phyloP scores from a whole-genome alignment of 2,329 filamentous ascomycete species.

The Zalaria obscura region DNA sequence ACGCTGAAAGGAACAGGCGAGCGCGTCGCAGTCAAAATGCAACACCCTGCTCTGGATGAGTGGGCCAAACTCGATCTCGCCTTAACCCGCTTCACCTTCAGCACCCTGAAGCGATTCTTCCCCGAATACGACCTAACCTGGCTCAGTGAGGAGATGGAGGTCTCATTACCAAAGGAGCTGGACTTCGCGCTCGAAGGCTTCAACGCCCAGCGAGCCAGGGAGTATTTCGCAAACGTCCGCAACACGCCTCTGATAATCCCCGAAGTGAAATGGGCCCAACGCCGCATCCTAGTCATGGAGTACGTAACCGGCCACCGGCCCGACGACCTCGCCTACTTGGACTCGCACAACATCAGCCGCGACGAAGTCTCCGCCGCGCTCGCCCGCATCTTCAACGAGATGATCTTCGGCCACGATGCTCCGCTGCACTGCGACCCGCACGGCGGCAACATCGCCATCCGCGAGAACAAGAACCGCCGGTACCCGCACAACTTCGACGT shows the following conservation, averaged over 20 bases:
- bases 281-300: constrained; percentile 89
- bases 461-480: constrained; percentile 51
- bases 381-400: constrained; percentile 92
- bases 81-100: constrained; percentile 79
- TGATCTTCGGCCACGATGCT: constrained; percentile 87
- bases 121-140: constrained; percentile 96
- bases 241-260: constrained; percentile 78
- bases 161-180: constrained; percentile 78
- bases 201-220: constrained; percentile 66
- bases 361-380: constrained; percentile 90
- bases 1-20: constrained; percentile 68
- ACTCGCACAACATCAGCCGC: constrained; percentile 73
- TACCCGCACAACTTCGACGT: constrained; percentile 73
- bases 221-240: constrained; percentile 64
- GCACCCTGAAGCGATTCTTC: constrained; percentile 80
- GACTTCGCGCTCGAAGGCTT: constrained; percentile 76
- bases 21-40: constrained; percentile 89
- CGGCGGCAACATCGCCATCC: constrained; percentile 87
- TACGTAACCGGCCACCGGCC: constrained; percentile 74
- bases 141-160: constrained; percentile 86
- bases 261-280: constrained; percentile 75
- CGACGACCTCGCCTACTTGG: constrained; percentile 79
- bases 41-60: constrained; percentile 78
- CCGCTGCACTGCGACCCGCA: constrained; percentile 95
- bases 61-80: constrained; percentile 82